Conservation (phyloP, 306 rosid genomes). For the Inga leiocalycina region DNA sequence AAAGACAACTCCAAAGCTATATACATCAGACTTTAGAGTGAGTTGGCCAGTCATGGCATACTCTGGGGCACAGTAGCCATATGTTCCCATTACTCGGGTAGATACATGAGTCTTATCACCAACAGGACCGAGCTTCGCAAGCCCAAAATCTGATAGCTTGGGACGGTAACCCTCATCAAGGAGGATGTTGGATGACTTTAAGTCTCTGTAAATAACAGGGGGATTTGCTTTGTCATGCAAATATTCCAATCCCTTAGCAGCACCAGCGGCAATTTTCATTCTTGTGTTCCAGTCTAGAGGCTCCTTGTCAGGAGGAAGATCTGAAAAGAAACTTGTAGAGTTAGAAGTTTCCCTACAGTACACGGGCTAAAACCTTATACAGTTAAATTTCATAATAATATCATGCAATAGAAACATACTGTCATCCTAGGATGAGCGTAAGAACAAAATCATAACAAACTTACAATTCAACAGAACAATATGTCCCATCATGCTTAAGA, state of each 20-base stretch:
- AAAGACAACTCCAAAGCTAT: slow-evolving; percentile 83
- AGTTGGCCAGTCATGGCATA: slow-evolving; percentile 84
- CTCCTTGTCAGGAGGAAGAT: slow-evolving; percentile 60
- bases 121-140: slow-evolving; percentile 78
- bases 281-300: slow-evolving; percentile 90
- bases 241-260: slow-evolving; percentile 87
- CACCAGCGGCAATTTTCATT: slow-evolving; percentile 85
- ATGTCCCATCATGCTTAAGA: neutral
- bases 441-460: neutral
- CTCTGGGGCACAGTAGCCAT: slow-evolving; percentile 91
- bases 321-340: slow-evolving; percentile 41
- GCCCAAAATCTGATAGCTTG: slow-evolving; percentile 84
- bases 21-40: slow-evolving; percentile 77
- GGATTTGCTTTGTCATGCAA: slow-evolving; percentile 73
- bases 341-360: neutral
- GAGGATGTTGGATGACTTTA: slow-evolving; percentile 81
- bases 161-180: slow-evolving; percentile 73
- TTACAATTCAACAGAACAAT: neutral
- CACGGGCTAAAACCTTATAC: neutral
- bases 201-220: slow-evolving; percentile 79
- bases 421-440: neutral
- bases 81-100: slow-evolving; percentile 80
- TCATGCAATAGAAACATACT: neutral
- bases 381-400: neutral
- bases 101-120: slow-evolving; percentile 86